Conservation (phyloP, 1,284 basidiomycete genomes). For the Exsudoporus floridanus region DNA sequence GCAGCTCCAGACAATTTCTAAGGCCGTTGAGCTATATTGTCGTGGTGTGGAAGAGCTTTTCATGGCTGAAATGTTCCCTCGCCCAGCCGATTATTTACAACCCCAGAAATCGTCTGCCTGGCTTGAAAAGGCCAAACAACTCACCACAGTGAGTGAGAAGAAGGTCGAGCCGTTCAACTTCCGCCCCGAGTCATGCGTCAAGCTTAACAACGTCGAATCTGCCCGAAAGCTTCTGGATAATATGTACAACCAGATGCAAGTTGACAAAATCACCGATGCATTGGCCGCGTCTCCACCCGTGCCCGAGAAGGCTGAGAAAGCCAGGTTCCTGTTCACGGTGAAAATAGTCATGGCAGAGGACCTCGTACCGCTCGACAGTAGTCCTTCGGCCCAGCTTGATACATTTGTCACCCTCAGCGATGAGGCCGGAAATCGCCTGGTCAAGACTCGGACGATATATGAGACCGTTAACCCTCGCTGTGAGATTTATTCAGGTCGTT, state of each 20-base stretch:
- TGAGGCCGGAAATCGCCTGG: constrained; percentile 84
- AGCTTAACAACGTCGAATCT: constrained; percentile 96
- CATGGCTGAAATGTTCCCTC: constrained; percentile 91
- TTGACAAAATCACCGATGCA: constrained; percentile 81
- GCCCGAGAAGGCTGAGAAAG: constrained; percentile 62
- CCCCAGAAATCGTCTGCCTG: constrained; percentile 88
- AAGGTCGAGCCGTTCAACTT: constrained; percentile 95
- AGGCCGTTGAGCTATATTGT: constrained; percentile 92
- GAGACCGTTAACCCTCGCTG: constrained; percentile 89
- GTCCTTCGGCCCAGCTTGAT: constrained; percentile 72
- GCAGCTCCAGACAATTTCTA: constrained; percentile 74
- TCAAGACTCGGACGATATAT: constrained; percentile 96
- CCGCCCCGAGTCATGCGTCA: constrained; percentile 90
- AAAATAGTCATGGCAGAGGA: constrained; percentile 92
- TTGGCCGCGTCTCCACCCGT: constrained; percentile 63
- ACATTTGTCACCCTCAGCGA: constrained; percentile 95
- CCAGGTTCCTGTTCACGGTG: constrained; percentile 87
- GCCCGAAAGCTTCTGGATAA: constrained; percentile 89
- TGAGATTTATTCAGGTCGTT: constrained; percentile 40
- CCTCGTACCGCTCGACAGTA: constrained; percentile 71
- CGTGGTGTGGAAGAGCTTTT: constrained; percentile 86
- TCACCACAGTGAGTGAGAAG: constrained; percentile 77
- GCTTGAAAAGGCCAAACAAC: constrained; percentile 89
- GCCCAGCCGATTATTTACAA: constrained; percentile 70
- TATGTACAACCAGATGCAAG: constrained; percentile 90